Conservation (phyloP, 129 eudicot genomes). For the Lactuca saligna region DNA sequence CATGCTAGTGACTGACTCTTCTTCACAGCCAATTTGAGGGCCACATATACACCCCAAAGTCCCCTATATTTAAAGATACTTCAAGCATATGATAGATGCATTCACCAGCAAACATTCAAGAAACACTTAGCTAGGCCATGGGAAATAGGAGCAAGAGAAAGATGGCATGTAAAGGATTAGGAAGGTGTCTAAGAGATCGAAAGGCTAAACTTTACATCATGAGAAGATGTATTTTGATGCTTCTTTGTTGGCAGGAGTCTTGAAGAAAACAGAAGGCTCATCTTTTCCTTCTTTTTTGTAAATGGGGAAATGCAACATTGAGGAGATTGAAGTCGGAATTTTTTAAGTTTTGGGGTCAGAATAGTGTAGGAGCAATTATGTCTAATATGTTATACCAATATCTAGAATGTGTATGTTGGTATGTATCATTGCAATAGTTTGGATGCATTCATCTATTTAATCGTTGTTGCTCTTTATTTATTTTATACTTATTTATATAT, state of each 20-base stretch:
- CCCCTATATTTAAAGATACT: neutral
- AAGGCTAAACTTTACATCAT: constrained; percentile 27
- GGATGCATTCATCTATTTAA: too few species aligned
- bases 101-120: neutral
- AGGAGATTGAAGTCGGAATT: neutral
- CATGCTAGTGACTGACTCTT: neutral
- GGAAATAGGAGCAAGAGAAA: constrained; percentile 11
- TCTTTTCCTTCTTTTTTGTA: neutral
- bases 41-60: constrained; percentile 1
- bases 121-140: neutral
- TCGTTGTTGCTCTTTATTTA: too few species aligned
- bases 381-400: too few species aligned
- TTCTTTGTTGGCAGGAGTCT: constrained; percentile 32
- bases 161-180: constrained; percentile 15
- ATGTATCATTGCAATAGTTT: too few species aligned
- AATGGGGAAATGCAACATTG: neutral
- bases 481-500: too few species aligned
- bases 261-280: neutral
- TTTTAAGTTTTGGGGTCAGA: too few species aligned
- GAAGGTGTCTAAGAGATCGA: constrained; percentile 28
- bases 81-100: neutral
- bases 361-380: too few species aligned
- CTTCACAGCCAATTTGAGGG: neutral
- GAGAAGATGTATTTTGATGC: constrained; percentile 35
- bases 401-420: too few species aligned